Conservation (phyloP, 305 asterid species). For the Solanum hybrid region DNA sequence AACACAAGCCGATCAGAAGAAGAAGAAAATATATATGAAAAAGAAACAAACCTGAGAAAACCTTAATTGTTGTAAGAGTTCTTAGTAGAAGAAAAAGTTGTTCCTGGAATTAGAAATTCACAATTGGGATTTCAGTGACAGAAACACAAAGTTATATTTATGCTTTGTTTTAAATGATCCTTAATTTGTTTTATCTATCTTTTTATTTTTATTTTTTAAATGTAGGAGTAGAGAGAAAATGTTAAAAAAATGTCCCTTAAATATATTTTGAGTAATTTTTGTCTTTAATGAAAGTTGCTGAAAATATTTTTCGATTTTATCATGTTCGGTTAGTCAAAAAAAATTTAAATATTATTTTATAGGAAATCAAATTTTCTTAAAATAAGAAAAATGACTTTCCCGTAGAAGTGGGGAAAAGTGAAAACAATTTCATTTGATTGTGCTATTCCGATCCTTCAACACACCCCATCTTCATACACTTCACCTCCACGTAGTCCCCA, state of each 20-base stretch:
- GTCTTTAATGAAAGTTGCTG: not conserved
- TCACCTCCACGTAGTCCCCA: not conserved
- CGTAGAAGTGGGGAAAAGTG: no score
- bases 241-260: not conserved
- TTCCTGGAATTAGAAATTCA: not conserved
- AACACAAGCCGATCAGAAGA: not conserved
- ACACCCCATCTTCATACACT: not conserved
- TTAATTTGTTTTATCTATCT: not conserved
- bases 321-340: not conserved
- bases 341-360: not conserved
- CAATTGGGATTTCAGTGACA: not conserved
- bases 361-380: not conserved
- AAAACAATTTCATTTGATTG: not conserved
- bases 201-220: not conserved
- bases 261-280: not conserved
- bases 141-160: not conserved
- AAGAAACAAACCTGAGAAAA: not conserved
- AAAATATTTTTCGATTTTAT: not conserved
- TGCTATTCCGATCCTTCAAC: not conserved
- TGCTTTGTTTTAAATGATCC: not conserved
- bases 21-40: not conserved
- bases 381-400: not conserved
- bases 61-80: not conserved
- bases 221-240: not conserved
- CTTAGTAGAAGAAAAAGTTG: not conserved